These are phyloP conservation scores for Beauveria sp. DNA, from an alignment of 2,329 filamentous ascomycete species.

Conservation along the genomic window DNA sequence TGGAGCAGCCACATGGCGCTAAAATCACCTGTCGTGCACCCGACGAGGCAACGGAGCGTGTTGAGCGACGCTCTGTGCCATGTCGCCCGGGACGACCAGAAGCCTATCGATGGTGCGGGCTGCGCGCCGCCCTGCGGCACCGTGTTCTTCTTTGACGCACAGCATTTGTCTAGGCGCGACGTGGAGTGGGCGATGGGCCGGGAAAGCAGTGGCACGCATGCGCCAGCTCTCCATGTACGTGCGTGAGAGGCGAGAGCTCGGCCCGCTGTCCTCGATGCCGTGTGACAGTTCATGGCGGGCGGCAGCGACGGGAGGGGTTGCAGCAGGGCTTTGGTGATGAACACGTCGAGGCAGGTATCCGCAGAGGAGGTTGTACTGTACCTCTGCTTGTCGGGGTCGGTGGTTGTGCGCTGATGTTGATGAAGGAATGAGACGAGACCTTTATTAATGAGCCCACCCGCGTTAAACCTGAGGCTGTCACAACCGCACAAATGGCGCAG, in stretches of 20 bases:
- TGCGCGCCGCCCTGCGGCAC: neutral
- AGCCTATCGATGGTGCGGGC: neutral
- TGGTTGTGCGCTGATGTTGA: neutral
- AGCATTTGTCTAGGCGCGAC: slow-evolving; percentile 4
- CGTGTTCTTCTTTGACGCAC: neutral
- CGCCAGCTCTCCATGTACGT: neutral
- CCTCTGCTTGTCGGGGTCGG: neutral
- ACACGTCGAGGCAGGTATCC: neutral
- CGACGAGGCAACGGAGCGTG: slow-evolving; percentile 46
- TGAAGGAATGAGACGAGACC: neutral
- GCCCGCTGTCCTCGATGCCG: neutral
- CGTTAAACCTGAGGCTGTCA: neutral
- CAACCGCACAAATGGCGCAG: slow-evolving; percentile 1
- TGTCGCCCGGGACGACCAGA: slow-evolving; percentile 6
- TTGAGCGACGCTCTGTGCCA: slow-evolving; percentile 48
- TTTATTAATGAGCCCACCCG: too few species aligned
- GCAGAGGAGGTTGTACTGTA: neutral
- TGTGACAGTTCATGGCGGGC: neutral
- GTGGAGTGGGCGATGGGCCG: neutral
- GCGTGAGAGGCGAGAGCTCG: neutral
- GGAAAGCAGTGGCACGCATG: neutral
- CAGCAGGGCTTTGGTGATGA: neutral
- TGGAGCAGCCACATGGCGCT: slow-evolving; percentile 49
- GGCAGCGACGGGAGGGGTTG: neutral
- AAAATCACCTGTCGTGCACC: slow-evolving; percentile 50